Evolutionary conservation across 768 basidiomycete genomes (phyloP).

Genomic region (Suillus weaverae): DNA sequence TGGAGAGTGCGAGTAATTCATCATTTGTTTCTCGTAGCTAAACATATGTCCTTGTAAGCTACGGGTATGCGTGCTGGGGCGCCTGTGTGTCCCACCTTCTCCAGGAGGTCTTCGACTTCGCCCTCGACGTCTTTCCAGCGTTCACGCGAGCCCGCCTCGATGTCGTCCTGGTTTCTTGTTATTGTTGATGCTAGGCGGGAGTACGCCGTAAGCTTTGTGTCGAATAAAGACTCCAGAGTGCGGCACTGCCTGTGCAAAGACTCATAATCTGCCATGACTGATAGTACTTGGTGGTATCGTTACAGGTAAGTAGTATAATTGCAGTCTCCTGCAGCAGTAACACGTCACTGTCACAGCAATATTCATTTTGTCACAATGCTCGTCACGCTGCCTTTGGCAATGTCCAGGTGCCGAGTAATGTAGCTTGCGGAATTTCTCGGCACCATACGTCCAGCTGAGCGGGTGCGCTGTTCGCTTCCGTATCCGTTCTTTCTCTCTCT

Average conservation of each 20-base stretch:
- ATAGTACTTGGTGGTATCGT: background rate
- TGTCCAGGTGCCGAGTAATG: too few relatives aligned
- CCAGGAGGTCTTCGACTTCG: slow-evolving; percentile 83
- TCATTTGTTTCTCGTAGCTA: slow-evolving; percentile 90
- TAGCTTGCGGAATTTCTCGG: too few relatives aligned
- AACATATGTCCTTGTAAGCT: slow-evolving; percentile 9
- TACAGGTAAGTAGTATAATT: background rate
- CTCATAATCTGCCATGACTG: slow-evolving; percentile 77
- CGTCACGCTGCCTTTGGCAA: background rate
- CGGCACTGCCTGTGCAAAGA: slow-evolving; percentile 88
- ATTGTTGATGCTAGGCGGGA: slow-evolving; percentile 77
- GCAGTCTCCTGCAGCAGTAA: background rate
- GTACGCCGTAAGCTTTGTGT: slow-evolving; percentile 88
- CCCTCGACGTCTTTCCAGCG: slow-evolving; percentile 82
- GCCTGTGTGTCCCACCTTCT: slow-evolving; percentile 56
- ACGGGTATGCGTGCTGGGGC: background rate
- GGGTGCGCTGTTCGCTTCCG: too few relatives aligned
- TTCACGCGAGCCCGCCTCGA: slow-evolving; percentile 70
- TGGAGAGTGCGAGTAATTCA: slow-evolving; percentile 66
- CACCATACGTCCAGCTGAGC: too few relatives aligned
- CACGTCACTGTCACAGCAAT: background rate
- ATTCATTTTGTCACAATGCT: background rate
- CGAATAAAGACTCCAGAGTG: slow-evolving; percentile 90
- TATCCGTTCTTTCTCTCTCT: too few relatives aligned
- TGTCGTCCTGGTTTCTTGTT: slow-evolving; percentile 51